Base-by-base conservation (phyloP, 768 basidiomycete genomes). In the Xerocomellus dryophilus region DNA sequence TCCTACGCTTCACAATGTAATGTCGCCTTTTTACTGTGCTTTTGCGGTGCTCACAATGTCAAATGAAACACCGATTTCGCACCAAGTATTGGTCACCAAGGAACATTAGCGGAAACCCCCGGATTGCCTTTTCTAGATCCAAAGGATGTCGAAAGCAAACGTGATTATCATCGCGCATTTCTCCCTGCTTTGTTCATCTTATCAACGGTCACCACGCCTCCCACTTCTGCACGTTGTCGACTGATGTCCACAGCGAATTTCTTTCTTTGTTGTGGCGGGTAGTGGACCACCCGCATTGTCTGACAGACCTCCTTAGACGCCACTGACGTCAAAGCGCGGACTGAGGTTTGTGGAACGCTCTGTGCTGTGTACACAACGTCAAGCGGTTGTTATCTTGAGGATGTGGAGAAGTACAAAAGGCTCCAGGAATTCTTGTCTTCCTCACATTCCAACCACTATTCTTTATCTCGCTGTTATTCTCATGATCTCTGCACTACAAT, bases 1-100 rank as follows among this genome's bases (percentile, higher is more conserved):
- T 43, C 27, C 51, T 53, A 47, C 34, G 45, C 50, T 53, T 51
- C 53, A 53, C 51, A 61, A 63, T 70, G 73, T 73, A 61, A 74
- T 50, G 61, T 71, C 44, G 4, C 43, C 40, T 47, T 38, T 51
- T 51, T 50, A n/a, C 51, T 32, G 40, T 57, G 43, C 20, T 42
- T 48, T 46, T 58, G 41, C 42, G 38, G 45, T 48, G 61, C 57
- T 66, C 50, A 65, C 60, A 47, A 55, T 46, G 35, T 49, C 20
- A n/a, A 54, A 47, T 61, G 53, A 59, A 54, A 54, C 43, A 40
- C 39, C 45, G 31, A 54, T 41, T 35, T 21, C 48, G 7, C 21
- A 34, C 21, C 17, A 57, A 49, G 39, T 17, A 12, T 23, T 43
- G 41, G 55, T 66, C 43, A 50, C 34, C 31, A 51, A 45, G 46